phyloP scores from a whole-genome alignment of 768 basidiomycete species.

The Podaxis sp. region DNA sequence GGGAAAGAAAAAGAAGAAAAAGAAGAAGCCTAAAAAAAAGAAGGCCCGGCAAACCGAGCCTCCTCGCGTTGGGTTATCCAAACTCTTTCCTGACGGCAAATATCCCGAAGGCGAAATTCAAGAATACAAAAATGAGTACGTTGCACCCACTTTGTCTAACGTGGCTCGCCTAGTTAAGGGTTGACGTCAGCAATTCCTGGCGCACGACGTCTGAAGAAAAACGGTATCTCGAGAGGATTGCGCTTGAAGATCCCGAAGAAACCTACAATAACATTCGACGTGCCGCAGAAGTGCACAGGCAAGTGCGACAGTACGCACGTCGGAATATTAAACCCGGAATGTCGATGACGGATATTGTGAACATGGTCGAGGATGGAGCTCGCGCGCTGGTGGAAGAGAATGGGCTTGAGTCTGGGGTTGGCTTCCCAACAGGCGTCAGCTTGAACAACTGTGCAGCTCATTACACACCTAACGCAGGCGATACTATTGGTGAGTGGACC shows the following conservation, averaged over 20 bases:
- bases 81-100: constrained; percentile 79
- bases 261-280: constrained; percentile 89
- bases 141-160: constrained; percentile 15
- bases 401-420: constrained; percentile 81
- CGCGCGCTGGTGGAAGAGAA: constrained; percentile 90
- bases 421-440: constrained; percentile 95
- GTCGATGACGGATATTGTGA: constrained; percentile 90
- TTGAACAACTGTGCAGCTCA: constrained; percentile 95
- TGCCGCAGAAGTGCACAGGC: constrained; percentile 94
- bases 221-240: constrained; percentile 73
- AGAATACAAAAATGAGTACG: constrained; percentile 89
- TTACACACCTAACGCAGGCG: constrained; percentile 93
- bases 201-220: constrained; percentile 90
- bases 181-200: constrained; percentile 64
- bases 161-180: constrained; percentile 1
- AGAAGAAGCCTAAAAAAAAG: constrained; percentile 88
- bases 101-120: constrained; percentile 92
- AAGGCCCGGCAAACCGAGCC: constrained; percentile 84
- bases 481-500: constrained; percentile 61
- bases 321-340: constrained; percentile 88
- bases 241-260: constrained; percentile 73
- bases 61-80: constrained; percentile 83
- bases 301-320: constrained; percentile 79
- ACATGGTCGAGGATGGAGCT: constrained; percentile 89
- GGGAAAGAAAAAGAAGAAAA: constrained; percentile 85